phyloP scores from a whole-genome alignment of 441 rosid species.

The Brassica balearica region DNA sequence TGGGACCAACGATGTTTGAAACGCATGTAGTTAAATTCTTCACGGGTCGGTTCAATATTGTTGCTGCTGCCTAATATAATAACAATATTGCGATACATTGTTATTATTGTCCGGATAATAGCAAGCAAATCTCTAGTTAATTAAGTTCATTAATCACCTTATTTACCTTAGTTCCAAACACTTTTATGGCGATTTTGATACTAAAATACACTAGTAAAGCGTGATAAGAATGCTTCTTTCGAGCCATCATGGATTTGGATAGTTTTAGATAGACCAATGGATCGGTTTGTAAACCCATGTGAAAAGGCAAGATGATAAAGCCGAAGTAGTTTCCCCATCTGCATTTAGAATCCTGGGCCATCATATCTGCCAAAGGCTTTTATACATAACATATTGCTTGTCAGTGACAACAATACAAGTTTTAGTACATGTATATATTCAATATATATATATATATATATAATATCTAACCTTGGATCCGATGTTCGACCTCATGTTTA shows the following conservation, averaged over 20 bases:
- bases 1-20: constrained; percentile 77
- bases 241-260: constrained; percentile 64
- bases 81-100: not conserved
- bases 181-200: constrained; percentile 41
- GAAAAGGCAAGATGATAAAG: constrained; percentile 62
- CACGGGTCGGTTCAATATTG: constrained; percentile 52
- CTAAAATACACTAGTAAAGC: constrained; percentile 44
- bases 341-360: constrained; percentile 55
- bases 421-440: not conserved
- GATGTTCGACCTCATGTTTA: constrained; percentile 58
- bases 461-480: constrained; percentile 65
- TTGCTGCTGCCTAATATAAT: constrained; percentile 30
- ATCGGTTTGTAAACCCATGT: constrained; percentile 50
- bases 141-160: not conserved
- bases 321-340: constrained; percentile 83
- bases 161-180: constrained; percentile 51
- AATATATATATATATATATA: not conserved
- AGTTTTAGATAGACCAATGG: constrained; percentile 59
- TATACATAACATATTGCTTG: constrained; percentile 6
- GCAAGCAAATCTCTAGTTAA: not conserved
- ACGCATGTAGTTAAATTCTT: constrained; percentile 62
- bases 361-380: constrained; percentile 72
- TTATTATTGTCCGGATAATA: not conserved
- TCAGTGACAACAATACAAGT: not conserved
- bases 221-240: constrained; percentile 72